Percentiles rank a stretch among this genome's conserved stretches.
phyloP scores from a whole-genome alignment of 257 asterid species.

The Plantago major region DNA sequence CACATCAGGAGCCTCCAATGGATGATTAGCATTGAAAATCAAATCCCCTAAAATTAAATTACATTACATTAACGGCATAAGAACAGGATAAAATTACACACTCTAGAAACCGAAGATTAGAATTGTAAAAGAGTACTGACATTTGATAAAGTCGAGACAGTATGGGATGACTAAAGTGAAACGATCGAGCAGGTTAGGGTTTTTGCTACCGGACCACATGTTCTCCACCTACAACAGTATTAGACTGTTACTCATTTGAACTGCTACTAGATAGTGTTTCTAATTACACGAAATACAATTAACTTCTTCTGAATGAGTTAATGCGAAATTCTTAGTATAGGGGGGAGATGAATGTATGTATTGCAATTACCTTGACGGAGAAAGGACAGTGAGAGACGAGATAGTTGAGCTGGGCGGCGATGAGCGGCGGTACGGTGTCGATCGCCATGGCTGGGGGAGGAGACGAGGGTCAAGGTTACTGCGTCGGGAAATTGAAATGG shows the following conservation, averaged over 20 bases:
- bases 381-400: constrained; percentile 58
- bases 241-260: not conserved
- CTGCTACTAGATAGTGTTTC: no score
- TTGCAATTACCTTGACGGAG: constrained; percentile 57
- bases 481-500: not conserved
- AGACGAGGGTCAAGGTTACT: not conserved
- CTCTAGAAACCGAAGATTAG: no score
- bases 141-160: constrained; percentile 77
- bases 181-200: constrained; percentile 70
- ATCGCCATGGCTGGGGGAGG: constrained; percentile 49
- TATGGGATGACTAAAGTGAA: constrained; percentile 78
- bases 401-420: constrained; percentile 76
- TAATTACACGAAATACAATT: no score
- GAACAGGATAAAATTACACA: no score
- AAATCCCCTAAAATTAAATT: constrained; percentile 88
- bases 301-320: no score
- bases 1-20: constrained; percentile 79
- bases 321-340: no score
- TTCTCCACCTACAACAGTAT: constrained; percentile 68
- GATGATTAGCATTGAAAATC: constrained; percentile 67
- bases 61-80: not conserved
- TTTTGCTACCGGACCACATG: constrained; percentile 83
- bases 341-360: no score
- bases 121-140: constrained; percentile 34
- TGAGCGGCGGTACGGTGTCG: constrained; percentile 75